phyloP scores from a whole-genome alignment of 192 early-diverging fungal species.

The Cladochytrium replicatum region DNA sequence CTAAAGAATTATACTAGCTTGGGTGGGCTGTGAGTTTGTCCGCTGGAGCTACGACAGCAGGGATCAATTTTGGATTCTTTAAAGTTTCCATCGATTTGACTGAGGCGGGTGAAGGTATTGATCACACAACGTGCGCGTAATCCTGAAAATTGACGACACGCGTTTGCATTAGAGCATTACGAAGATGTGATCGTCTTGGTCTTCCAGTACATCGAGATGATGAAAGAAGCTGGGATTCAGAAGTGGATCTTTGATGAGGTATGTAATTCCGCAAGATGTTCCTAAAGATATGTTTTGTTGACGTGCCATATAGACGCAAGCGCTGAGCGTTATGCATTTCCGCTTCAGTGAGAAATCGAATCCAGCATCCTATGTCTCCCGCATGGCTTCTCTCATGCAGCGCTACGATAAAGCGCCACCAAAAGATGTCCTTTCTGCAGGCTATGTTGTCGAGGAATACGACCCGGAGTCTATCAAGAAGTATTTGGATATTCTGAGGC shows the following conservation, averaged over 20 bases:
- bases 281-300: not conserved
- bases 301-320: slow-evolving; percentile 9
- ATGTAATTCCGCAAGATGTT: slow-evolving; percentile 29
- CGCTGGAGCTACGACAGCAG: slow-evolving; percentile 53
- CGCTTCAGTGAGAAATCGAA: slow-evolving; percentile 44
- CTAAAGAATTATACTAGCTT: not conserved
- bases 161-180: slow-evolving; percentile 39
- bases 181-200: slow-evolving; percentile 69
- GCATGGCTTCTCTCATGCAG: slow-evolving; percentile 68
- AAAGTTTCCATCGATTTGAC: slow-evolving; percentile 77
- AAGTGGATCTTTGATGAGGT: slow-evolving; percentile 79
- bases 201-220: slow-evolving; percentile 85
- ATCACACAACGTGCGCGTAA: slow-evolving; percentile 4
- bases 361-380: slow-evolving; percentile 54
- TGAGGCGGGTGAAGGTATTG: slow-evolving; percentile 57
- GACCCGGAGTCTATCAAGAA: slow-evolving; percentile 56
- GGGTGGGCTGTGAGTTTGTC: slow-evolving; percentile 77
- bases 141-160: slow-evolving; percentile 3
- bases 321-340: slow-evolving; percentile 28
- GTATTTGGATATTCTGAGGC: slow-evolving; percentile 45
- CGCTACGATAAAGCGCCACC: slow-evolving; percentile 60
- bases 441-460: slow-evolving; percentile 55
- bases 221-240: slow-evolving; percentile 59
- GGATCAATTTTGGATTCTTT: slow-evolving; percentile 71
- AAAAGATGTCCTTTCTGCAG: slow-evolving; percentile 55